Base-by-base conservation (phyloP, 2,329 filamentous ascomycete species). In the Aspergillus intermedius region DNA sequence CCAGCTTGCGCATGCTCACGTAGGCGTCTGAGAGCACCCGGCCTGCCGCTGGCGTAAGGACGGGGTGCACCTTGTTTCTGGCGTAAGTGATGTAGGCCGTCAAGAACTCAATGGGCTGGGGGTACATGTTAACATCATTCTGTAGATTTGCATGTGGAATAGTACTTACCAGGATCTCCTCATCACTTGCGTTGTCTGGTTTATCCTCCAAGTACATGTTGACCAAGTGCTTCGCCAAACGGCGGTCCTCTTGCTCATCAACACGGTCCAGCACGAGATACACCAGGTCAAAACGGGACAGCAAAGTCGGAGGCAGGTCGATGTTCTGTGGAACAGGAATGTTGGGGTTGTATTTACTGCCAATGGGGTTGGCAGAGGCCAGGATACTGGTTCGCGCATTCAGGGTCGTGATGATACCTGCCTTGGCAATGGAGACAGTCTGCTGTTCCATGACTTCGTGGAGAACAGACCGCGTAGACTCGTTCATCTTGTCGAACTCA, bases 31-130 rank as follows among this genome's bases (percentile, higher is more conserved):
- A 86, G 3, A 98, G 83, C 45, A 91, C 89, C 53, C 84, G 77
- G n/a, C 86, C 87, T 2, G 93, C 93, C 41, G 85, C 83, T 23
- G 83, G 79, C 0, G 87, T 87, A 63, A 98, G 85, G 42, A 78
- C 79, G 0, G 93, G 93, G 62, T 96, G 88, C 60, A 93, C 81
- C 63, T 90, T 83, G 56, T 85, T 78, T 59, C 93, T 89, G 13
- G 93, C 93, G 66, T 96, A 98, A 8, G 91, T 97, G 65, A 98
- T 97, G 74, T 97, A 98, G 15, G 87, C 81, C 2, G 94, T 98
- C 13, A 98, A 78, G 72, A 97, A 97, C 61, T 98, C 93, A 60
- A 98, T 81, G 17, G 93, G 89, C 85, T 89, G 45, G 53, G 22
- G 49, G 46, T n/a, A 51, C 43, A 28, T 17, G 53, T 2, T 37